These are phyloP conservation scores for Misopates orontium DNA, from an alignment of 257 asterid genomes.

Conservation along the genomic window DNA sequence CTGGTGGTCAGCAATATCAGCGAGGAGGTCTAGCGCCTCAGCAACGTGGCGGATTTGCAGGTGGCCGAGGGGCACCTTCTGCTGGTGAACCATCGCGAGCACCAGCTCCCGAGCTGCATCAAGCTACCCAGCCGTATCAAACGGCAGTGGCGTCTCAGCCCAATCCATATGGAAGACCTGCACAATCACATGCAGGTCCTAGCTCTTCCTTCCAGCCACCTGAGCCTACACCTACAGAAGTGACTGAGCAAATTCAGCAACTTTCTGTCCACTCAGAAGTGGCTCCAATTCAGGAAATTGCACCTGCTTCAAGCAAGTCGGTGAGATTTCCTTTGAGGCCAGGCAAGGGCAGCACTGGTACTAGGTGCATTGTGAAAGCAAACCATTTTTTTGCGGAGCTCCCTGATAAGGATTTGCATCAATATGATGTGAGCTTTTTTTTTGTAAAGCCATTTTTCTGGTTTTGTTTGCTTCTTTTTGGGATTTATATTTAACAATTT, in stretches of 20 bases:
- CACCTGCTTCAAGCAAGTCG: constrained; percentile 80
- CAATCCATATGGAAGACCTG: constrained; percentile 39
- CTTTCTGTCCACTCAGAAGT: constrained; percentile 49
- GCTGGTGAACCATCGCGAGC: constrained; percentile 73
- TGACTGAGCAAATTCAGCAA: constrained; percentile 45
- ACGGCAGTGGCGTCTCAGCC: constrained; percentile 47
- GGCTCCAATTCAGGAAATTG: constrained; percentile 44
- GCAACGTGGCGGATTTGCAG: constrained; percentile 50
- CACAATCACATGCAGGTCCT: constrained; percentile 45
- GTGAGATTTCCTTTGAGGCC: constrained; percentile 83
- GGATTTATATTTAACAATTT: neutral
- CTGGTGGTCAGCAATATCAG: constrained; percentile 44
- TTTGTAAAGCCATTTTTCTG: neutral
- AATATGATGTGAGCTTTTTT: constrained; percentile 44
- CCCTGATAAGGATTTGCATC: constrained; percentile 47
- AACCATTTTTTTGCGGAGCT: constrained; percentile 50
- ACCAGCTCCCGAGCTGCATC: constrained; percentile 98
- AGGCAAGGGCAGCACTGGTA: constrained; percentile 72
- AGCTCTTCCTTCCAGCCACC: constrained; percentile 54
- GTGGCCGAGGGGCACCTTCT: constrained; percentile 66
- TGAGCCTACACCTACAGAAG: constrained; percentile 41
- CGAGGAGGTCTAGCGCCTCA: constrained; percentile 58
- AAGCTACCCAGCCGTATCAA: constrained; percentile 73
- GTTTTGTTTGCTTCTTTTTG: neutral
- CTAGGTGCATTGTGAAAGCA: constrained; percentile 76